Conservation (phyloP, 768 basidiomycete genomes). For the Tulasnella calospora region DNA sequence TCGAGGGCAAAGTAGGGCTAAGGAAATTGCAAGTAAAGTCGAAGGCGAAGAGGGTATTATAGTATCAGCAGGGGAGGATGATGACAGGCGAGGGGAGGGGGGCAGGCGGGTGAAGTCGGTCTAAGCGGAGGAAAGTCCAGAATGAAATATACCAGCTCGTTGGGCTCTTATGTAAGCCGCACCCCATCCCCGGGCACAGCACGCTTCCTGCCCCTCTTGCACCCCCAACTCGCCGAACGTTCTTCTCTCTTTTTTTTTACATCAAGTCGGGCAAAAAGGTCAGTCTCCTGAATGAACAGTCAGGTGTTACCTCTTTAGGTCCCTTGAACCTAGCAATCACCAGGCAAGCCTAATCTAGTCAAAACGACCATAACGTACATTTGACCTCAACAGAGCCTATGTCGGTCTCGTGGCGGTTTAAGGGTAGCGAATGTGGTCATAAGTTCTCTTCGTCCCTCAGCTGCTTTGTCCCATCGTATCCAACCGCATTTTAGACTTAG, state of each 20-base stretch:
- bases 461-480: not conserved
- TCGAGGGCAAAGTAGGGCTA: not conserved
- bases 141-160: not conserved
- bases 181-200: not conserved
- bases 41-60: not conserved
- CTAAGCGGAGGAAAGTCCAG: not conserved
- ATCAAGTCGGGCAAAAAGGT: not conserved
- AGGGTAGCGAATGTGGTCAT: constrained; percentile 5
- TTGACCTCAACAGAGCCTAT: constrained; percentile 10
- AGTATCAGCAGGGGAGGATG: not conserved
- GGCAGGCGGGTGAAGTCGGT: constrained; percentile 1
- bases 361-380: not conserved
- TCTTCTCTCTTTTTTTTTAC: not conserved
- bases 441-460: not conserved
- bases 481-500: not conserved
- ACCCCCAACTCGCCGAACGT: not conserved
- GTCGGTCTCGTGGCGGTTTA: constrained; percentile 7
- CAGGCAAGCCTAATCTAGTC: not conserved
- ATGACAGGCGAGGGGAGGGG: not conserved
- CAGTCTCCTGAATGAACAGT: not conserved
- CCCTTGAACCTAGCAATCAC: not conserved
- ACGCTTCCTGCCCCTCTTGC: not conserved
- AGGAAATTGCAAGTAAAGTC: not conserved
- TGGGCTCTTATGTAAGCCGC: not conserved
- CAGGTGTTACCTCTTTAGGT: not conserved